Evolutionary conservation across 768 basidiomycete species (phyloP).

Genomic region (Mycena floridula): DNA sequence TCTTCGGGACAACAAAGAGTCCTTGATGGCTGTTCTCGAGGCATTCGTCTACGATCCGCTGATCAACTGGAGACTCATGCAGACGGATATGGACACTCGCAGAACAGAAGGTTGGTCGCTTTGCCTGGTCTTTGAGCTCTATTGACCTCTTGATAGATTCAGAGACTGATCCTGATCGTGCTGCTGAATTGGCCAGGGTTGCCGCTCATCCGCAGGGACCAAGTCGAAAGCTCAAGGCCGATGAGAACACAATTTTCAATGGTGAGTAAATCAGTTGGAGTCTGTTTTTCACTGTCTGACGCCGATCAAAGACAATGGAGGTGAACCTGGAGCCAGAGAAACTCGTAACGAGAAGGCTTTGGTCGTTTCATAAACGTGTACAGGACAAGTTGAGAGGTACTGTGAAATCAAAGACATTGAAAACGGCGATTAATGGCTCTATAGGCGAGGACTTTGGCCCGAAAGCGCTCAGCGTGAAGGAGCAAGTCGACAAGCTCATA

Average conservation of each 20-base stretch:
- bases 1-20: slow-evolving; percentile 94
- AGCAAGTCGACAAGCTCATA: slow-evolving; percentile 91
- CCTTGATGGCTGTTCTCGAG: slow-evolving; percentile 97
- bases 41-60: slow-evolving; percentile 98
- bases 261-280: slow-evolving; percentile 37
- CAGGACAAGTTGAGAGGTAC: slow-evolving; percentile 90
- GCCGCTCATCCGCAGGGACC: slow-evolving; percentile 76
- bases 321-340: slow-evolving; percentile 65
- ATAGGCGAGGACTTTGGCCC: slow-evolving; percentile 92
- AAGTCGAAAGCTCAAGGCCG: slow-evolving; percentile 76
- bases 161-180: slow-evolving; percentile 46
- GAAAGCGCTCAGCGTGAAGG: slow-evolving; percentile 64
- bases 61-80: slow-evolving; percentile 94
- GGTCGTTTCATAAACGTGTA: slow-evolving; percentile 89
- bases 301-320: slow-evolving; percentile 29
- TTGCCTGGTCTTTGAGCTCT: slow-evolving; percentile 2
- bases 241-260: slow-evolving; percentile 92
- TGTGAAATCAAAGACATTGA: slow-evolving; percentile 10
- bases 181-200: slow-evolving; percentile 58
- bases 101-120: slow-evolving; percentile 53
- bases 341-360: slow-evolving; percentile 88
- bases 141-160: slow-evolving; percentile 22
- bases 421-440: not conserved
- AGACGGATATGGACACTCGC: slow-evolving; percentile 69
- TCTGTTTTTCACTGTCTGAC: not conserved